Base-by-base conservation (phyloP, 2,329 filamentous ascomycete species). In the Bipolaris cookei region DNA sequence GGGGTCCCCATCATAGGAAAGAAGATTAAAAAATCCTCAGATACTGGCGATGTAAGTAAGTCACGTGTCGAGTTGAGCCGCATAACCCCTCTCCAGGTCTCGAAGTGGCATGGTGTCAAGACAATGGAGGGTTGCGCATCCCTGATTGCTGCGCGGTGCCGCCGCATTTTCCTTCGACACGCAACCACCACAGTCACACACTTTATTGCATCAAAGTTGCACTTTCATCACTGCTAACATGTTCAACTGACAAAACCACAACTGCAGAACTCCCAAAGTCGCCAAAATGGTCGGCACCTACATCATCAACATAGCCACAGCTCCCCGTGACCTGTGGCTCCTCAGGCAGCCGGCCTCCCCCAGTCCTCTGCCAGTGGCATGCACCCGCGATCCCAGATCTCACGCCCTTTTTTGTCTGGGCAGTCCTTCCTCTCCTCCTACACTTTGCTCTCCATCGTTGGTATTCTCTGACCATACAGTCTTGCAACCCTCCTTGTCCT, bases 301-400 rank as follows among this genome's bases (percentile, higher is more conserved):
- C 56, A 62, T 61, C 52, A 63, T 64, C 45, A 45, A 61, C 70
- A 67, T 67, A 71, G 70, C 69, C 67, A 70, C 69, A 63, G 49
- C 56, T 51, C 34, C 57, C 55, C 56, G 58, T 64, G 57, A 60
- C 53, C 54, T 56, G 63, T 65, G 60, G 63, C 56, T 63, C 58
- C 63, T 61, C 61, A 67, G 63, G 67, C 67, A 46, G 64, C 60
- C 67, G 65, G 65, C 69, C 61, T 64, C 63, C 51, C 28, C 42
- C 58, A 45, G 50, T 59, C 59, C 54, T 54, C 59, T 50, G 41
- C 45, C 54, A 51, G 30, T 54, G 58, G 56, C 62, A 55, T 61
- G 56, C 58, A 53, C 55, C 54, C 35, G 48, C 39, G 56, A 14
- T 38, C 32, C 18, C 34, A 35, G 38, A 55, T 49, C 56, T 50